Conservation (phyloP, 2,329 filamentous ascomycete species). For the Rhynchosporium agropyri region DNA sequence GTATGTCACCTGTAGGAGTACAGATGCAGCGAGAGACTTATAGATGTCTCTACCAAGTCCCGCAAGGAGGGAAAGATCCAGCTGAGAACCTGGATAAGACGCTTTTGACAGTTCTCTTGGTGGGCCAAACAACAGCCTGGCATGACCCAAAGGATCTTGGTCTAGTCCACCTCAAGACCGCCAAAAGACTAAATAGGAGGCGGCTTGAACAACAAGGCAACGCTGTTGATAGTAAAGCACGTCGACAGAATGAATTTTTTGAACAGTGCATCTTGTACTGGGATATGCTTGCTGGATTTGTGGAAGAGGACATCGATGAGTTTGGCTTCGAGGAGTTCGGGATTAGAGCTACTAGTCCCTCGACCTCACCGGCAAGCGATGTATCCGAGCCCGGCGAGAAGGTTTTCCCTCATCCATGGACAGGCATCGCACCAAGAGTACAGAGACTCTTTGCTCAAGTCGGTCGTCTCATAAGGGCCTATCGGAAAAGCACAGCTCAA, state of each 20-base stretch:
- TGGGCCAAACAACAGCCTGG: slow-evolving; percentile 63
- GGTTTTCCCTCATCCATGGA: slow-evolving; percentile 41
- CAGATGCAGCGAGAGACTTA: slow-evolving; percentile 50
- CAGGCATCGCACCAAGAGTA: slow-evolving; percentile 37
- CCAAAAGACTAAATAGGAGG: slow-evolving; percentile 36
- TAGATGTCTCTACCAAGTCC: slow-evolving; percentile 47
- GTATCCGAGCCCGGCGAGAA: slow-evolving; percentile 22
- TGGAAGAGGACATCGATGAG: slow-evolving; percentile 38
- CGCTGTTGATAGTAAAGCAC: slow-evolving; percentile 24
- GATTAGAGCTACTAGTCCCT: not conserved
- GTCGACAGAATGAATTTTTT: slow-evolving; percentile 39
- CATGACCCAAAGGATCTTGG: slow-evolving; percentile 59
- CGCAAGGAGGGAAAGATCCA: slow-evolving; percentile 54
- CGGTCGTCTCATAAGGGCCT: slow-evolving; percentile 36
- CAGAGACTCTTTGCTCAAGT: slow-evolving; percentile 38
- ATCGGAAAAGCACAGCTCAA: slow-evolving; percentile 31
- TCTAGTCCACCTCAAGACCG: slow-evolving; percentile 38
- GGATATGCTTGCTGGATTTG: slow-evolving; percentile 40
- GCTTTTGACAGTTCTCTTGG: slow-evolving; percentile 58
- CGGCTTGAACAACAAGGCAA: slow-evolving; percentile 32
- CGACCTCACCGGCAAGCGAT: slow-evolving; percentile 1
- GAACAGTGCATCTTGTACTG: slow-evolving; percentile 42
- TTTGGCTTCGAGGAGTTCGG: slow-evolving; percentile 30
- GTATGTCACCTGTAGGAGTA: slow-evolving; percentile 52
- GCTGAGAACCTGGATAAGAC: slow-evolving; percentile 54